Percentiles rank a stretch among this genome's conserved stretches.
Conservation (phyloP, 148 eudicot genomes). For the Agrostemma githago region DNA sequence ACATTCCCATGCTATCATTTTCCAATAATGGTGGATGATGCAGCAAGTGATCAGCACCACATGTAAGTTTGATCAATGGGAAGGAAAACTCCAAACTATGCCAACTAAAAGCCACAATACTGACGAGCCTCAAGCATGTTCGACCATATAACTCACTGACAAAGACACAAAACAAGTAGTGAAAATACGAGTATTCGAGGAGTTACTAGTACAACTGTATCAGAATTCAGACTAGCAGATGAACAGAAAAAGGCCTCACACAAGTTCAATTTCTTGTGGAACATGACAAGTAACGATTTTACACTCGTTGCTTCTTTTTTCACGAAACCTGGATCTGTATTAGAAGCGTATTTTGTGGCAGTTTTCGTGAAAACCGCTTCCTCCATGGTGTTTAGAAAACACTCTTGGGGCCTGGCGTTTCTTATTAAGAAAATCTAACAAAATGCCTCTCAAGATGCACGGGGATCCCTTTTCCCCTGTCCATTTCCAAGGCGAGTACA, state of each 20-base stretch:
- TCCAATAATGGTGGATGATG: neutral
- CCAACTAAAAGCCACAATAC: neutral
- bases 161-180: neutral
- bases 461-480: neutral
- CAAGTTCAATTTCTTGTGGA: neutral
- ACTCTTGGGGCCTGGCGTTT: neutral
- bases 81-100: neutral
- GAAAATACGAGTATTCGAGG: neutral
- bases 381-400: neutral
- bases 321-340: neutral
- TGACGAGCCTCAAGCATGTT: neutral
- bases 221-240: neutral
- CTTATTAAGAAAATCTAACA: neutral
- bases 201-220: neutral
- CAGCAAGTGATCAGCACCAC: neutral
- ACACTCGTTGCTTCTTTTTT: neutral
- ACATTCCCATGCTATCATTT: neutral
- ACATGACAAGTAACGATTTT: neutral
- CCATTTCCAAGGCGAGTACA: no score
- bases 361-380: neutral
- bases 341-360: neutral
- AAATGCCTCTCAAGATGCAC: neutral
- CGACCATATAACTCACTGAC: neutral
- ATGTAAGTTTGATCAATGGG: neutral
- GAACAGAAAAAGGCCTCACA: neutral